Base-by-base conservation (phyloP, 1,284 basidiomycete genomes). In the Mrakiaceae sp. region DNA sequence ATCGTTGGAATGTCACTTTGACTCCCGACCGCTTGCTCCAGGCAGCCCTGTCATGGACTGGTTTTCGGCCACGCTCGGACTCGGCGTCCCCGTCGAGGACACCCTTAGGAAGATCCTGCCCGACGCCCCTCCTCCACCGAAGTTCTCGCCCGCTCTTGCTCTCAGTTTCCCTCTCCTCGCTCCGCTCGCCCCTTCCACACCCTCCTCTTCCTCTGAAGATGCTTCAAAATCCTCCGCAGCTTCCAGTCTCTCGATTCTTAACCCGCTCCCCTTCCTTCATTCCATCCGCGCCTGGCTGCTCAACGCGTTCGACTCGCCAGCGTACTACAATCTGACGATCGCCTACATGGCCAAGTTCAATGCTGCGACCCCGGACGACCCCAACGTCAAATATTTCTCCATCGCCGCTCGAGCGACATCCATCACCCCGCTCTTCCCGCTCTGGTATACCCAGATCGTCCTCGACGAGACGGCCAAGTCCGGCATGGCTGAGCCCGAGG, bases 41-140 rank as follows among this genome's bases (percentile, higher is more conserved):
- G 95, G 95, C 42, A 93, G 89, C 70, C 93, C 95, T 0, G 98
- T 98, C 75, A 98, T 98, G 96, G 93, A 98, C 77, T 98, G 95
- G 95, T 98, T 95, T 78, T 82, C 82, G 61, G 87, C 88, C 62
- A 87, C 92, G 71, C 87, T 95, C 68, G 92, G 93, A 3, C 83
- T 95, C 40, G 93, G 92, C 79, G 74, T 78, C 74, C 66, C 70
- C 42, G 71, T 74, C 8, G 69, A 73, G 39, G 64, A 70, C 27
- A 27, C 27, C 27, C 27, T 27, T 27, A 27, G 27, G 27, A 27
- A 27, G 27, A 27, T 27, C 27, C 27, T 27, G 27, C 27, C 27
- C 27, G 27, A 27, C 51, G 70, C 72, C 10, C 67, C 70, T 8
- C 58, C 68, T 42, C 65, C 65, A 12, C 63, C 69, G 63, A 68